Conservation (phyloP, 306 rosid genomes). For the Quercus aquifolioides region DNA sequence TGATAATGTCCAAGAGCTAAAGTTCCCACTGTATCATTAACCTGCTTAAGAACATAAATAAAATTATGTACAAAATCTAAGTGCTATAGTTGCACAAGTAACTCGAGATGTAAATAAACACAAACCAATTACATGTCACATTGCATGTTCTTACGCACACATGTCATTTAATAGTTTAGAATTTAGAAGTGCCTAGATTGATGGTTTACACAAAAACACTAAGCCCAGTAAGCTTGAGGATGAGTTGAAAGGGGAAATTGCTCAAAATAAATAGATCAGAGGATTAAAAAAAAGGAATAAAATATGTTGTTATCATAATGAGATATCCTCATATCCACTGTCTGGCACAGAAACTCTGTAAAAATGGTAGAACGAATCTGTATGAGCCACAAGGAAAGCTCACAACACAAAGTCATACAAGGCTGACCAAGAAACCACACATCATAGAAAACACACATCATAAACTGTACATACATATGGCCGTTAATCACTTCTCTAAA, state of each 20-base stretch:
- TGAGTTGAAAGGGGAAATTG: neutral
- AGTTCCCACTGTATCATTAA: conserved; percentile 89
- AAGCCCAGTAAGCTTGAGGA: neutral
- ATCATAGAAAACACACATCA: neutral
- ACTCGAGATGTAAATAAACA: neutral
- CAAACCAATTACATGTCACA: neutral
- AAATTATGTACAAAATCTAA: neutral
- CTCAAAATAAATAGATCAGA: neutral
- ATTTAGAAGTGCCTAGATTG: neutral
- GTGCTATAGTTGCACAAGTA: neutral
- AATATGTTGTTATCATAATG: no score
- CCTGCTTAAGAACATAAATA: conserved; percentile 40
- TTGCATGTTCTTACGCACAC: neutral
- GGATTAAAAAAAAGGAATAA: neutral
- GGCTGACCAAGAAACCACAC: neutral
- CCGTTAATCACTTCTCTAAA: neutral
- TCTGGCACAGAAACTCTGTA: no score
- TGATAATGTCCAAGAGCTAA: conserved; percentile 88
- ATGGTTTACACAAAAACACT: neutral
- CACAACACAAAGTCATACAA: neutral
- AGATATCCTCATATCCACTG: no score
- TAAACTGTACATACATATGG: neutral
- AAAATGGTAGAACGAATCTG: neutral
- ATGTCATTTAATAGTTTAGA: neutral
- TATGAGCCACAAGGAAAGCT: neutral